These are phyloP conservation scores for Lasiodiplodia sp. DNA, from an alignment of 2,329 filamentous ascomycete species.

Conservation along the genomic window DNA sequence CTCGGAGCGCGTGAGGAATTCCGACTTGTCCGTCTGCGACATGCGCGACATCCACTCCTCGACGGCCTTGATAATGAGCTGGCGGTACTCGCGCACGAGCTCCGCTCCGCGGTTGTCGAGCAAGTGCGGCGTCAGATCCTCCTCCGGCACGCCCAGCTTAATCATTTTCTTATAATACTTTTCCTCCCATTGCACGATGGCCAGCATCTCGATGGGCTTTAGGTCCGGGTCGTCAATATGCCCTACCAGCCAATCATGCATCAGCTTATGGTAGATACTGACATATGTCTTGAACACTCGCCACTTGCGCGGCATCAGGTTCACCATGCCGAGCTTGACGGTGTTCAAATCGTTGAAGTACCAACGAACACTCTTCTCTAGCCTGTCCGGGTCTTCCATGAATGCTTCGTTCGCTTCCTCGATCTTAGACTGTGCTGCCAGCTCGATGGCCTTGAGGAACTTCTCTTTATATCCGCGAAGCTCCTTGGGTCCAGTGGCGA, in stretches of 20 bases:
- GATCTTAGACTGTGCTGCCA: conserved; percentile 77
- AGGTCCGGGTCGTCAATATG: conserved; percentile 84
- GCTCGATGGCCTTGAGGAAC: conserved; percentile 80
- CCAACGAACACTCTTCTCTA: conserved; percentile 92
- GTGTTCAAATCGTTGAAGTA: conserved; percentile 98
- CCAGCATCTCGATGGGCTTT: conserved; percentile 85
- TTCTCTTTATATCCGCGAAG: conserved; percentile 97
- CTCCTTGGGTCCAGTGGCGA: conserved; percentile 90
- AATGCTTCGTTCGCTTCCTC: conserved; percentile 76
- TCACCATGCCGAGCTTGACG: conserved; percentile 90
- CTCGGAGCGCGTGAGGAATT: conserved; percentile 78
- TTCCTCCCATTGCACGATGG: conserved; percentile 93
- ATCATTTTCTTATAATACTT: conserved; percentile 97
- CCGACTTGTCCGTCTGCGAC: conserved; percentile 78
- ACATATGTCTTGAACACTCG: conserved; percentile 91
- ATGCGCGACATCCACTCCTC: conserved; percentile 99
- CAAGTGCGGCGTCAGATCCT: conserved; percentile 83
- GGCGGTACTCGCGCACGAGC: conserved; percentile 90
- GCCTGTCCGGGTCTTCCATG: conserved; percentile 77
- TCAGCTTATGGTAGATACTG: conserved; percentile 88
- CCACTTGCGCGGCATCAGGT: conserved; percentile 95
- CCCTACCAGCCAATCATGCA: conserved; percentile 90
- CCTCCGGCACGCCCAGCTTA: conserved; percentile 80
- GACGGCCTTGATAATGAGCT: conserved; percentile 92
- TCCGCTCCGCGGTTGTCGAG: conserved; percentile 91